A percentile compares a stretch with the other conserved stretches of the same genome.
These are phyloP conservation scores for Catunica adiposa DNA, from an alignment of 2,329 filamentous ascomycete genomes.

Conservation along the genomic window DNA sequence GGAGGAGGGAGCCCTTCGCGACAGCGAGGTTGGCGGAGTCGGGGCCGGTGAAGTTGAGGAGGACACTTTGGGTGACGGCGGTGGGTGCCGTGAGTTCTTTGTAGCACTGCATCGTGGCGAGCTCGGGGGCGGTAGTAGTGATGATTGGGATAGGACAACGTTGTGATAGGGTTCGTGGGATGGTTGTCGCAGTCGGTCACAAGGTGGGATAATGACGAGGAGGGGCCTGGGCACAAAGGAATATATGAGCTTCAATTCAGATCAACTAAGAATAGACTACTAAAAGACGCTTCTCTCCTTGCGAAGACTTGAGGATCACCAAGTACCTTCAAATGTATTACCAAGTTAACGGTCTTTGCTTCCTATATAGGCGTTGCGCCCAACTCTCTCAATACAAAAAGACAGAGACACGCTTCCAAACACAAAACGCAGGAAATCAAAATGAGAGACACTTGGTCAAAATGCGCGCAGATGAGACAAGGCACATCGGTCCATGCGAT, in stretches of 20 bases:
- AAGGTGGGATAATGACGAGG: background rate
- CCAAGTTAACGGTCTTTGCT: background rate
- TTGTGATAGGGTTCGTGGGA: background rate
- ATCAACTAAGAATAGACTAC: conserved; percentile 7
- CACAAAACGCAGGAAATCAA: too few relatives aligned
- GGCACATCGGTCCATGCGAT: too few relatives aligned
- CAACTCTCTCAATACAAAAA: background rate
- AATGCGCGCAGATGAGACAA: too few relatives aligned
- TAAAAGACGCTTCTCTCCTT: background rate
- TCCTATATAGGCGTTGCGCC: background rate
- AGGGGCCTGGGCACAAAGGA: conserved; percentile 7
- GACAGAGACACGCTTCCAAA: background rate
- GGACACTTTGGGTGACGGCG: conserved; percentile 78
- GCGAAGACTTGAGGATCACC: background rate
- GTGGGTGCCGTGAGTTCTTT: conserved; percentile 88
- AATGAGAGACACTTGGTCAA: too few relatives aligned
- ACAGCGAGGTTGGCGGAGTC: conserved; percentile 72
- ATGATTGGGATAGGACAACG: background rate
- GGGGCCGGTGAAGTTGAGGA: conserved; percentile 58
- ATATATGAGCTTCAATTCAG: conserved; percentile 14
- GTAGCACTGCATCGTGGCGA: conserved; percentile 73
- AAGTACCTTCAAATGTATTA: background rate
- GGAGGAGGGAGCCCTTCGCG: conserved; percentile 80
- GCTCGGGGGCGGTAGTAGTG: background rate
- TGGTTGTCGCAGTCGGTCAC: background rate